Evolutionary conservation across 257 asterid species (phyloP).

Genomic region (Primulina tabacum): DNA sequence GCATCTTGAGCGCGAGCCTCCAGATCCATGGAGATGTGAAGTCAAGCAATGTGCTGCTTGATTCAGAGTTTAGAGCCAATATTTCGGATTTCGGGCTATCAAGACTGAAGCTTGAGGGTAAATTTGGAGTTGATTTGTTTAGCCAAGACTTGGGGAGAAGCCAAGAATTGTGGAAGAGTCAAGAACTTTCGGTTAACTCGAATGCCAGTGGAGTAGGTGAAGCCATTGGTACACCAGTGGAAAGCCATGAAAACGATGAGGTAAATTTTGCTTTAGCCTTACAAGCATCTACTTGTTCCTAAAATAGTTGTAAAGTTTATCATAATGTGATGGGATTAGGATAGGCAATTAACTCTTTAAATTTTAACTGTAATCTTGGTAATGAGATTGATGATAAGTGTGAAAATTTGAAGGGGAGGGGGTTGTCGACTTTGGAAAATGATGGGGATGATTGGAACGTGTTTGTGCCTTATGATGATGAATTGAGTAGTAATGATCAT

Average conservation of each 20-base stretch:
- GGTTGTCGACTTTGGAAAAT: slow-evolving; percentile 38
- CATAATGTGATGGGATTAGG: slow-evolving; percentile 54
- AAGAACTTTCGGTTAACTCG: slow-evolving; percentile 68
- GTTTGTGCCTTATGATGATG: slow-evolving; percentile 53
- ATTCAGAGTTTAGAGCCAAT: slow-evolving; percentile 69
- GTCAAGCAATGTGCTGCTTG: slow-evolving; percentile 95
- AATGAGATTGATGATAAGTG: slow-evolving; percentile 36
- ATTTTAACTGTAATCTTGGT: slow-evolving; percentile 32
- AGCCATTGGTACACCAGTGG: slow-evolving; percentile 55
- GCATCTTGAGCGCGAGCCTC: slow-evolving; percentile 91
- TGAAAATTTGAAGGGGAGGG: slow-evolving; percentile 58
- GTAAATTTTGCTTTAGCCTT: slow-evolving; percentile 94
- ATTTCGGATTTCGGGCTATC: slow-evolving; percentile 97
- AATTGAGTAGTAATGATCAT: slow-evolving; percentile 41
- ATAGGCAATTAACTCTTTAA: slow-evolving; percentile 37
- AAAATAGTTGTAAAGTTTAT: slow-evolving; percentile 43
- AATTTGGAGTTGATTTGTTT: slow-evolving; percentile 70
- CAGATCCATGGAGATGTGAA: slow-evolving; percentile 98
- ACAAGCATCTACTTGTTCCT: slow-evolving; percentile 76
- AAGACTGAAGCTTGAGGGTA: slow-evolving; percentile 74
- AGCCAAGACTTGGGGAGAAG: slow-evolving; percentile 74
- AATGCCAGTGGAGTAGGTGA: slow-evolving; percentile 38
- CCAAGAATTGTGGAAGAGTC: slow-evolving; percentile 66
- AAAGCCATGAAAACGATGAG: slow-evolving; percentile 64
- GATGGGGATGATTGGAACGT: slow-evolving; percentile 42